Base-by-base conservation (phyloP, 257 asterid species). In the Solanum clarkiae region DNA sequence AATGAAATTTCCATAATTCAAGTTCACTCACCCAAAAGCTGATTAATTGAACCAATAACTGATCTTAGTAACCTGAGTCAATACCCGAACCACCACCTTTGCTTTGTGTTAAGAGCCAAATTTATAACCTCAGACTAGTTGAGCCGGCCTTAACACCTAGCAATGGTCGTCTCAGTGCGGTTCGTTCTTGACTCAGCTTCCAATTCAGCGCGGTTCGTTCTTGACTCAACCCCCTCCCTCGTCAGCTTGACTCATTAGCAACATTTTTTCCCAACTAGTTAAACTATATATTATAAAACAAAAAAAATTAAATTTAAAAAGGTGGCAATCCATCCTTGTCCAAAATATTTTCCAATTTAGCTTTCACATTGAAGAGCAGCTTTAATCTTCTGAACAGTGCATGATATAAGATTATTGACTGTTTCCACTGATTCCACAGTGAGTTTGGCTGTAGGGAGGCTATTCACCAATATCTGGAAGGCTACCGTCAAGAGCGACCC, bases 151-250 rank as follows among this genome's bases (percentile, higher is more conserved):
- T 87, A 84, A 84, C 93, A 86, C 93, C 84, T 3, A 62, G 66
- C 91, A 86, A 87, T 87, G 97, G 87, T 86, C 86, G 83, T 62
- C 80, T 44, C n/a, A 69, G 86, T 85, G 87, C 87, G 98, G 98
- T 96, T 95, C 98, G 97, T 93, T 95, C 98, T 95, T 96, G 97
- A 93, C 98, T 96, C 99, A 90, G 87, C 92, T 84, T 54, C 87
- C 57, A 65, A 84, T 62, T 79, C 74, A 42, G 42, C 79, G 56
- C 82, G 29, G 32, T 36, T 36, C 42, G 20, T 10, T 63, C 42
- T 44, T 45, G 56, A 81, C 51, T 26, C 29, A 71, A 17, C 75
- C 8, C 44, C 29, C 16, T 14, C 75, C 26, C 2, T 70, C 3
- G 57, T 49, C 60, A 47, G 29, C 36, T 32, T 3, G 7, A 80